A percentile compares a stretch with the other conserved stretches of the same genome.
These are phyloP conservation scores for Fraxinus platypoda DNA, from an alignment of 305 asterid genomes.

Conservation along the genomic window DNA sequence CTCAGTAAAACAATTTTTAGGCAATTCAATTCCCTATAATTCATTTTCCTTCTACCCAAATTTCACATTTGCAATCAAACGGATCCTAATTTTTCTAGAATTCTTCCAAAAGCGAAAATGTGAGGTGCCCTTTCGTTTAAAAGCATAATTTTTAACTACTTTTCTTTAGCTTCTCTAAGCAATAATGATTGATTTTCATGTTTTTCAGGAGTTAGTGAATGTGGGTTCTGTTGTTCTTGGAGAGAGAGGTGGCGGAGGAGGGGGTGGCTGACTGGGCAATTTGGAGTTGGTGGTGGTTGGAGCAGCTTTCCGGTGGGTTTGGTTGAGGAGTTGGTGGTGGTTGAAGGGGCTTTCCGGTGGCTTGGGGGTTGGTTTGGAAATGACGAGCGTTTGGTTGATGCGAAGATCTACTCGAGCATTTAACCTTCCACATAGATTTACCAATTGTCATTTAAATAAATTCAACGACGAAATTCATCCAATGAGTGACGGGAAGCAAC, in stretches of 20 bases:
- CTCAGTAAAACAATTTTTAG: too few relatives aligned
- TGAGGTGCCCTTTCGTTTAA: slow-evolving; percentile 22
- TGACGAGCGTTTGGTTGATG: neutral
- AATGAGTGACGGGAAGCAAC: neutral
- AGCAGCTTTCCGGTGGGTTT: slow-evolving; percentile 24
- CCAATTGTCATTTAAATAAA: neutral
- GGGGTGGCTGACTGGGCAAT: slow-evolving; percentile 54
- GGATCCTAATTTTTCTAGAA: too few relatives aligned
- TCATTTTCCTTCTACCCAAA: too few relatives aligned
- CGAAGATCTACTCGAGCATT: neutral
- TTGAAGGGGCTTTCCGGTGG: neutral
- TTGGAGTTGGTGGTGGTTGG: slow-evolving; percentile 27
- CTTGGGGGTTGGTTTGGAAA: neutral
- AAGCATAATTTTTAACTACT: slow-evolving; percentile 55
- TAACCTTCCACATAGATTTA: neutral
- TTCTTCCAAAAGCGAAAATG: too few relatives aligned
- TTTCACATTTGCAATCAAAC: too few relatives aligned
- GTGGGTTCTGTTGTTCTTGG: slow-evolving; percentile 24
- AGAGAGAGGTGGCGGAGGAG: slow-evolving; percentile 61
- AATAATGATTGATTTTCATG: slow-evolving; percentile 18
- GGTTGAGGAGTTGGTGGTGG: slow-evolving; percentile 38
- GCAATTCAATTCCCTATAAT: too few relatives aligned
- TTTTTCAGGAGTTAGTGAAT: slow-evolving; percentile 25
- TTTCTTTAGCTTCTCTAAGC: slow-evolving; percentile 47
- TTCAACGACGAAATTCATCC: neutral